Evolutionary conservation across 1,139 yeast genomes (phyloP), one percentile per base, ranked within the genome.

Genomic region (Nadsonia commutata): DNA sequence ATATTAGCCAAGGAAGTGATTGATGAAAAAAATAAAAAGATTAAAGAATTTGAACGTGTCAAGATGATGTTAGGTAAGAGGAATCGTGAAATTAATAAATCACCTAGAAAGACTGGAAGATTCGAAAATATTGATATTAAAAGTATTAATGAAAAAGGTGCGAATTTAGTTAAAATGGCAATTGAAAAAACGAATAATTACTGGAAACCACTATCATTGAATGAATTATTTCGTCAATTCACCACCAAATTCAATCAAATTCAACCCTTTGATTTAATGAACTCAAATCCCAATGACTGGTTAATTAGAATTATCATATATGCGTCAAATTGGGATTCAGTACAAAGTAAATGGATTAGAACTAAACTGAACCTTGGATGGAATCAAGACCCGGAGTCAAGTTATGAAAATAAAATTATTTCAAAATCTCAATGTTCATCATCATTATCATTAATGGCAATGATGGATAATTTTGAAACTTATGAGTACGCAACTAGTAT

Each of bases 81-180:
- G 2, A 46, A 46, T 16, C 37, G 31, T 23, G n/a, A n/a, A n/a
- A n/a, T n/a, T n/a, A n/a, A n/a, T n/a, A n/a, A n/a, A n/a, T 8
- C 39, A 31, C 41, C 67, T 49, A 70, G 65, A 52, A 63, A 62
- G 42, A 49, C 66, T 27, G 33, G 8, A 11, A 27, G 16, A 16
- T 27, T 27, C n/a, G 33, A 27, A 27, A 27, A 27, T 13, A 27
- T 13, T 9, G 13, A 4, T 4, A 19, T 37, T 22, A 13, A 46
- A 46, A 17, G 41, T n/a, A 23, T 20, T 18, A 20, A 36, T 9
- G 18, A 17, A 33, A 36, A 21, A 37, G 18, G 20, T 4, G 27
- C 20, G 8, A 9, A 17, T 19, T 17, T 38, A 17, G 31, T 46
- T 27, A 36, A 44, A 18, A 16, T 37, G 13, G 41, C 48, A 7